Percentiles rank a stretch among this genome's conserved stretches.
Conservation (phyloP, 2,329 filamentous ascomycete genomes). For the Aaosphaeria pasadenensis region DNA sequence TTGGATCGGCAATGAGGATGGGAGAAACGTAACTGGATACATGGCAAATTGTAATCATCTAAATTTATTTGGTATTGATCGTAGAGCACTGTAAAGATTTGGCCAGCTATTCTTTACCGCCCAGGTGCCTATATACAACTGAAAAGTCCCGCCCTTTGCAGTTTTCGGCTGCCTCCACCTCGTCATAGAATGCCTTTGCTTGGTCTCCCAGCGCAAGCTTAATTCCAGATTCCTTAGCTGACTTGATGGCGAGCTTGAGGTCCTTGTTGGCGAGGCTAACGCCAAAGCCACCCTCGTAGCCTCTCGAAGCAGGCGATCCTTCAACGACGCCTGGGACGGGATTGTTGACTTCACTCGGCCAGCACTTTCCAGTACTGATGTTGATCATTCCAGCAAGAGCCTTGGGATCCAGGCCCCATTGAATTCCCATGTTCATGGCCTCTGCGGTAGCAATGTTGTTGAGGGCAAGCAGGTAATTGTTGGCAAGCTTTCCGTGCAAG, state of each 20-base stretch:
- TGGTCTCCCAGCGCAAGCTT: constrained; percentile 45
- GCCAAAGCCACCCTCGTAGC: constrained; percentile 58
- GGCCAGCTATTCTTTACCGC: constrained; percentile 43
- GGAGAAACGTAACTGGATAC: too few relatives aligned
- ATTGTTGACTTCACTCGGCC: constrained; percentile 95
- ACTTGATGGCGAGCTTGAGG: constrained; percentile 47
- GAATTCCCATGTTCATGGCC: constrained; percentile 64
- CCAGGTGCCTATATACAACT: constrained; percentile 50
- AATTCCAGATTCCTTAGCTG: constrained; percentile 43
- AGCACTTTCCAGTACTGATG: constrained; percentile 88
- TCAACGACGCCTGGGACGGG: constrained; percentile 83
- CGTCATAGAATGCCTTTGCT: constrained; percentile 46
- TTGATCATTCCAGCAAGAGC: constrained; percentile 85
- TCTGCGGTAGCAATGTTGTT: constrained; percentile 77
- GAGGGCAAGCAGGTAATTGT: constrained; percentile 93
- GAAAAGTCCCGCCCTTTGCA: constrained; percentile 51
- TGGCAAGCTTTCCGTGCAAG: constrained; percentile 88
- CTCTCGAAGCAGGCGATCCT: constrained; percentile 69
- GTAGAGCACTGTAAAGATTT: background rate
- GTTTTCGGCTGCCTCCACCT: constrained; percentile 40
- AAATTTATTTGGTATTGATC: too few relatives aligned
- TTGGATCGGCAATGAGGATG: background rate
- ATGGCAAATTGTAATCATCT: too few relatives aligned
- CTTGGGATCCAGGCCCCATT: constrained; percentile 61
- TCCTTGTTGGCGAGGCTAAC: constrained; percentile 51